Conservation (phyloP, 768 basidiomycete genomes). For the Panellus pusillus region DNA sequence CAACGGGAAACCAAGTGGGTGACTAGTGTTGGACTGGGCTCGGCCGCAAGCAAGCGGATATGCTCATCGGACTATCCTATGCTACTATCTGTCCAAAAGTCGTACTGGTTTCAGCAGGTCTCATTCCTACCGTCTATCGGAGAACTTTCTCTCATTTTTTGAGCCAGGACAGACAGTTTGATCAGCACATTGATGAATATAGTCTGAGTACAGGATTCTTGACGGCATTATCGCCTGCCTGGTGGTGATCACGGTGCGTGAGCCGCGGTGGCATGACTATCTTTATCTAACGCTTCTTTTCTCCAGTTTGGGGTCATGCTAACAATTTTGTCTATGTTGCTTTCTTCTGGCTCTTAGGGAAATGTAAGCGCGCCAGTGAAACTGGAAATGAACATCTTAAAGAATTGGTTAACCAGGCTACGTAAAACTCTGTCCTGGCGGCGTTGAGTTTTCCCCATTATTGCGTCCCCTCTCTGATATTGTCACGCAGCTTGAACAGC, state of each 20-base stretch:
- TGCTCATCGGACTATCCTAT: conserved; percentile 50
- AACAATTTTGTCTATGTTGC: conserved; percentile 48
- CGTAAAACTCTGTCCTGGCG: conserved; percentile 52
- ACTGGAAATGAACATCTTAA: no score
- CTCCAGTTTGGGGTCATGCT: conserved; percentile 44
- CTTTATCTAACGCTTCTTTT: background rate
- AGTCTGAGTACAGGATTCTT: conserved; percentile 46
- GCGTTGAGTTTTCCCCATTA: conserved; percentile 37
- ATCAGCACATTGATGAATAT: conserved; percentile 44
- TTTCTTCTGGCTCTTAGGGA: conserved; percentile 52
- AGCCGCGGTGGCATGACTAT: background rate
- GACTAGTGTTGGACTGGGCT: conserved; percentile 45
- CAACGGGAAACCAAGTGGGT: conserved; percentile 40
- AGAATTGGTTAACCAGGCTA: conserved; percentile 36
- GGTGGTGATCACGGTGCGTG: conserved; percentile 40
- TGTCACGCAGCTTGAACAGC: conserved; percentile 41
- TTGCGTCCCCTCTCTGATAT: background rate
- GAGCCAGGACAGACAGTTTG: conserved; percentile 42
- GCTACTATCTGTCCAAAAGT: conserved; percentile 47
- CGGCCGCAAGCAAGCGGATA: conserved; percentile 50
- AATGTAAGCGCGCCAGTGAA: conserved; percentile 36
- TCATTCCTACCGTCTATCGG: background rate
- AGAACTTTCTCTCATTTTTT: background rate
- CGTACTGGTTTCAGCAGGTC: conserved; percentile 48
- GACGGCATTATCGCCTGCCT: conserved; percentile 43